A percentile compares a stretch with the other conserved stretches of the same genome.
These are phyloP conservation scores for Termitomyces sp. DNA, from an alignment of 768 basidiomycete genomes.

Conservation along the genomic window DNA sequence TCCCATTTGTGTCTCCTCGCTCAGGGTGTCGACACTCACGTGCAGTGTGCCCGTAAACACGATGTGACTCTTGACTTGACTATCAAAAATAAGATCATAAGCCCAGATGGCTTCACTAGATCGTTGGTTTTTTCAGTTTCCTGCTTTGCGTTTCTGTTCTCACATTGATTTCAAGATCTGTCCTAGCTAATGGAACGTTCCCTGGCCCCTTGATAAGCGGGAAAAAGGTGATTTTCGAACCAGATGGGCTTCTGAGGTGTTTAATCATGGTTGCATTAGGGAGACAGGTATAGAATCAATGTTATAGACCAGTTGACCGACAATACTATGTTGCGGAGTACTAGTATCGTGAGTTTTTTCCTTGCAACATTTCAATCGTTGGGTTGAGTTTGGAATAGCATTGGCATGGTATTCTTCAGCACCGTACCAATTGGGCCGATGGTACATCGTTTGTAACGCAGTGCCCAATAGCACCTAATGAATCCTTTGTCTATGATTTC, in stretches of 20 bases:
- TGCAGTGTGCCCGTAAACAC: background rate
- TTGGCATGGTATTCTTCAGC: conserved; percentile 11
- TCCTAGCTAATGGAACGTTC: conserved; percentile 8
- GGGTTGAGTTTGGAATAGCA: background rate
- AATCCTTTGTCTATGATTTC: conserved; percentile 36
- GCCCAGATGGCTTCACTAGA: conserved; percentile 31
- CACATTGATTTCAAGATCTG: background rate
- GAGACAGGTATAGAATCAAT: conserved; percentile 19
- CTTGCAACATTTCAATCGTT: background rate
- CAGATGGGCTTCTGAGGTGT: background rate
- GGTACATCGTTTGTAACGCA: conserved; percentile 27
- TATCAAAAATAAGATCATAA: conserved; percentile 55
- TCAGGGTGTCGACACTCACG: background rate
- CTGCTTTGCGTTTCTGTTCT: background rate
- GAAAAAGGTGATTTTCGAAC: background rate
- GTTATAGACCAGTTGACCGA: conserved; percentile 19
- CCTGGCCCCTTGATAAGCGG: conserved; percentile 5
- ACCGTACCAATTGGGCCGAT: conserved; percentile 7
- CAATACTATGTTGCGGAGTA: conserved; percentile 18
- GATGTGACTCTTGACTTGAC: conserved; percentile 42
- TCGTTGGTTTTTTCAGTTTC: background rate
- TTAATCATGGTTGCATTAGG: conserved; percentile 5
- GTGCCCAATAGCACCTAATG: conserved; percentile 33
- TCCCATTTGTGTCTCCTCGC: background rate
- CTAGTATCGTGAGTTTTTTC: conserved; percentile 16